These are phyloP conservation scores for Suillus occidentalis DNA, from an alignment of 768 basidiomycete species.

Conservation along the genomic window DNA sequence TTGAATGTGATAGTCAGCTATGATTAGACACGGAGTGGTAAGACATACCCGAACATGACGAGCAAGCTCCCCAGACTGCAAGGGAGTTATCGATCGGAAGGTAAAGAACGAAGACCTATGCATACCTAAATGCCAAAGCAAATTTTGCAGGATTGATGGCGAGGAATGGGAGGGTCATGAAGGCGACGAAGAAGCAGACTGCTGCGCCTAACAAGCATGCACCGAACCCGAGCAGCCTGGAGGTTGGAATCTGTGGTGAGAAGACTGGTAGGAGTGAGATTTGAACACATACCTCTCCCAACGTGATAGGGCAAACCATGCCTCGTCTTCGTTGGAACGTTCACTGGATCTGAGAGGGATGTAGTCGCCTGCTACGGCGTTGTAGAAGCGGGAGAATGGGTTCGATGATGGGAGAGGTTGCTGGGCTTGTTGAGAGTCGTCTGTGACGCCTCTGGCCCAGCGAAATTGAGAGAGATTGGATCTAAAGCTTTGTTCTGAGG, in stretches of 20 bases:
- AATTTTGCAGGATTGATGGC: constrained; percentile 86
- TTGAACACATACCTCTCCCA: constrained; percentile 77
- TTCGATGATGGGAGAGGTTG: constrained; percentile 40
- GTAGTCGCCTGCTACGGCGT: constrained; percentile 80
- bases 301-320: constrained; percentile 87
- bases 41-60: constrained; percentile 89
- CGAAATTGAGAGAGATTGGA: constrained; percentile 80
- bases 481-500: constrained; percentile 68
- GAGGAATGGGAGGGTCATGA: constrained; percentile 71
- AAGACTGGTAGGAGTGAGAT: background rate
- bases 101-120: background rate
- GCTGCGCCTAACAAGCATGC: constrained; percentile 87
- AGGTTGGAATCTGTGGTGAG: background rate
- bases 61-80: constrained; percentile 81
- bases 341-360: constrained; percentile 84
- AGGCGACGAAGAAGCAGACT: constrained; percentile 92
- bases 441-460: constrained; percentile 72
- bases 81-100: constrained; percentile 8
- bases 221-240: constrained; percentile 85
- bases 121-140: constrained; percentile 80
- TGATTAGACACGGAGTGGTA: background rate
- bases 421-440: constrained; percentile 61
- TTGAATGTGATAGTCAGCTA: constrained; percentile 25
- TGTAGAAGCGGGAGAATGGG: constrained; percentile 87
- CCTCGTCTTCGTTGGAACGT: constrained; percentile 91